Evolutionary conservation across 495 filamentous ascomycete species (phyloP).

Genomic region (Penicillium chermesinum): DNA sequence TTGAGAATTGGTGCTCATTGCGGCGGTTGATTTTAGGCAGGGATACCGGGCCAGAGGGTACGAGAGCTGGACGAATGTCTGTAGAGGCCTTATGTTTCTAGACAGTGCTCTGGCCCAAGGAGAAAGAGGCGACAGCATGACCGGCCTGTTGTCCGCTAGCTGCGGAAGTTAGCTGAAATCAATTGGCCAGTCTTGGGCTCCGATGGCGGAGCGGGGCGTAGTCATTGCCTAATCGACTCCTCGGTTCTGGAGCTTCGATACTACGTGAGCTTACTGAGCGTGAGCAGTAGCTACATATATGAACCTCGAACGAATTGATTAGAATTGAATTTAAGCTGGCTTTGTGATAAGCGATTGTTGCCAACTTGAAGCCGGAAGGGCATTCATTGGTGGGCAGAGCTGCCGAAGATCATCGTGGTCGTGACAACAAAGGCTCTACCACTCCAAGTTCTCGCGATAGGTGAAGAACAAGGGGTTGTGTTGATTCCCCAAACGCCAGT

Average conservation of each 20-base stretch:
- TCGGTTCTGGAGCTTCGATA: neutral
- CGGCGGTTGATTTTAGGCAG: neutral
- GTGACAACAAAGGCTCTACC: too few species aligned
- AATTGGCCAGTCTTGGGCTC: constrained; percentile 1
- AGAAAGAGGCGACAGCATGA: constrained; percentile 1
- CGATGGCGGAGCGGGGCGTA: constrained; percentile 18
- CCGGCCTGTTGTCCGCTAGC: neutral
- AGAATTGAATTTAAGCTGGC: neutral
- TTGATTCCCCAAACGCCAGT: too few species aligned
- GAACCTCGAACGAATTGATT: too few species aligned
- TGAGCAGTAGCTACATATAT: too few species aligned
- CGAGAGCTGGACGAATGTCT: neutral
- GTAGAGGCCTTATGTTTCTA: neutral
- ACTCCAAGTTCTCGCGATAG: too few species aligned
- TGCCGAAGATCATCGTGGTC: neutral
- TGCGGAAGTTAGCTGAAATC: neutral
- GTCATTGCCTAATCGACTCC: neutral
- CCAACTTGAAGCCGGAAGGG: too few species aligned
- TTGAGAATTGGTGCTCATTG: constrained; percentile 15
- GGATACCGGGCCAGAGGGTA: neutral
- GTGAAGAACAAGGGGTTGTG: too few species aligned
- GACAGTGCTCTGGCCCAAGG: neutral
- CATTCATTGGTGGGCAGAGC: neutral
- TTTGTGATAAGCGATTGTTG: too few species aligned
- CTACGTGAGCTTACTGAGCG: too few species aligned